Conservation (phyloP, 2,329 filamentous ascomycete genomes). For the Pyrenophora tritici-repentis region DNA sequence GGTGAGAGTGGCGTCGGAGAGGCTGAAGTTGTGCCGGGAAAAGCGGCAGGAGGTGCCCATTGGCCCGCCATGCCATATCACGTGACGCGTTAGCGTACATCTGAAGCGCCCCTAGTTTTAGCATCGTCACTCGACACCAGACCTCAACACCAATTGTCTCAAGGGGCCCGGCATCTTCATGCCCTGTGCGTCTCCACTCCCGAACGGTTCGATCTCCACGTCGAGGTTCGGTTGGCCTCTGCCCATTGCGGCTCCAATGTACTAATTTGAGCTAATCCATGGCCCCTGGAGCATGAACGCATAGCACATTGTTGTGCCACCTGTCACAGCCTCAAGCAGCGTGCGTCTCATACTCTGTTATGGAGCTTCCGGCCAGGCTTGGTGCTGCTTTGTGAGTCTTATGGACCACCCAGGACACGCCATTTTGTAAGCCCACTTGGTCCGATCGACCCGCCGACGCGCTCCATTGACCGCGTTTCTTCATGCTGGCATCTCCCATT, state of each 20-base stretch:
- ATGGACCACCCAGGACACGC: slow-evolving; percentile 34
- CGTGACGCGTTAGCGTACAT: slow-evolving; percentile 14
- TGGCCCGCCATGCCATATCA: slow-evolving; percentile 15
- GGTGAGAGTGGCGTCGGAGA: slow-evolving; percentile 8
- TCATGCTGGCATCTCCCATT: slow-evolving; percentile 20
- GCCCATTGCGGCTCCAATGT: slow-evolving; percentile 22
- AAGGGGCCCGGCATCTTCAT: slow-evolving; percentile 40
- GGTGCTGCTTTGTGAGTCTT: slow-evolving; percentile 39
- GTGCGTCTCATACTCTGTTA: slow-evolving; percentile 39
- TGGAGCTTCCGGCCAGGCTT: slow-evolving; percentile 30
- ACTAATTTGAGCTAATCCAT: slow-evolving; percentile 27
- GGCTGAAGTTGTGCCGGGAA: slow-evolving; percentile 14
- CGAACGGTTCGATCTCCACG: slow-evolving; percentile 14
- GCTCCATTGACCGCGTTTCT: slow-evolving; percentile 23
- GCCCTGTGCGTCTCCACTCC: slow-evolving; percentile 21
- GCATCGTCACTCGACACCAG: slow-evolving; percentile 21
- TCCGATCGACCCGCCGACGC: slow-evolving; percentile 25
- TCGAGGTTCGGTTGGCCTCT: slow-evolving; percentile 33
- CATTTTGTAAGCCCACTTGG: slow-evolving; percentile 25
- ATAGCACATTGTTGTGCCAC: slow-evolving; percentile 33
- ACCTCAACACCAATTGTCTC: slow-evolving; percentile 49
- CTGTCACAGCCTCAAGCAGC: slow-evolving; percentile 42
- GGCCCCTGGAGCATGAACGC: slow-evolving; percentile 29
- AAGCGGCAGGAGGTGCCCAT: slow-evolving; percentile 20
- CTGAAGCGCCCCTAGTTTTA: slow-evolving; percentile 37